Base-by-base conservation (phyloP, 1,139 yeast genomes). In the Yarrowia galli region DNA sequence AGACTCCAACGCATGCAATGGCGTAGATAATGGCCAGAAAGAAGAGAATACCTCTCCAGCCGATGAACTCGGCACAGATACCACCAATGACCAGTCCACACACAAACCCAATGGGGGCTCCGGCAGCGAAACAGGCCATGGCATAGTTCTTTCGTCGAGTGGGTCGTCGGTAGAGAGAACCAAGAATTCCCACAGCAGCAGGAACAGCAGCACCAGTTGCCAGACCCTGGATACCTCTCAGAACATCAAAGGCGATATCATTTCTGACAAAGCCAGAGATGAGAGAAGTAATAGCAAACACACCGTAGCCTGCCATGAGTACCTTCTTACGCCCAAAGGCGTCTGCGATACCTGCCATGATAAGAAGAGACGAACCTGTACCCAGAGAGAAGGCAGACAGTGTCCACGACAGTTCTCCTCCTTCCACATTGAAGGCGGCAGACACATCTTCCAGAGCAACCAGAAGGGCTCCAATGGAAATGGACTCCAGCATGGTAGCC, bases 81-180 rank as follows among this genome's bases (percentile, higher is more conserved):
- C 84, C 85, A 13, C 83, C 83, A 28, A 78, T 71, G 32, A 82
- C 71, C 40, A 77, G 75, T 0, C 85, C 85, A 18, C 74, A 67
- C 0, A 81, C 80, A 66, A 79, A 80, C 20, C 85, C 85, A 8
- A 81, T 71, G 1, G 85, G 85, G 0, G 84, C 83, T 1, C 85
- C 85, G 0, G 82, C 81, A 4, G 82, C 74, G 70, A 81, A 81
- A 20, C 79, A 75, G 36, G 84, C 82, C 78, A 82, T 73, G 9
- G 75, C 84, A 70, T 76, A 72, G 70, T 82, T 82, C 70, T 81
- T 80, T 53, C 85, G 72, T 61, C 72, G 72, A 15, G 76, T 72
- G 0, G 83, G 79, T 46, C 73, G 72, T 22, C 53, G 15, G 69
- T 82, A 82, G 4, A 76, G 75, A 3, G 81, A 73, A 1, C 84